Evolutionary conservation across 495 filamentous ascomycete species (phyloP), one percentile per base, ranked within the genome.

Genomic region (Penicillium ochrochloron): DNA sequence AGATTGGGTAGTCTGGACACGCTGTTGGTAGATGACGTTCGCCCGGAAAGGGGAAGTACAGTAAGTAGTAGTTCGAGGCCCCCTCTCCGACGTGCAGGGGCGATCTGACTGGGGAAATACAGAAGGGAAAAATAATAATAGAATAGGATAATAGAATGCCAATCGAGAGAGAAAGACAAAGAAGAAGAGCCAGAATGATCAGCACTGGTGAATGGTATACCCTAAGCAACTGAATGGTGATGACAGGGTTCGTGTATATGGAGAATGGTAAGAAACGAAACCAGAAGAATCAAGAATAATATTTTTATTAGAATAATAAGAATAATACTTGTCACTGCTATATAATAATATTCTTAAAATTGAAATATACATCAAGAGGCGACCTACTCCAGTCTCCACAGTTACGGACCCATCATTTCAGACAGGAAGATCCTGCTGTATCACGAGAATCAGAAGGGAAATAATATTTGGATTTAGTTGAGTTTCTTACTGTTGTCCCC

Each of bases 371-470:
- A 51, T 48, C 12, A 50, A 53, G 57, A 65, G 67, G 62, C 67
- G 69, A 61, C 56, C 64, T n/a, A 19, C 1, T 10, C 10, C 9
- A 14, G 37, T 15, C 61, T 46, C 41, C 57, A 68, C 53, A 27
- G 25, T 27, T 55, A 37, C 67, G 15, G 70, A 71, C 60, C 68
- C 70, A 73, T 71, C 70, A 58, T 61, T 60, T 72, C 46, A 25
- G 48, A 52, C 48, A 52, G 44, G 44, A 21, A 48, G 44, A 48
- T 48, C 44, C 44, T 52, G 23, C 48, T 27, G 48, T 52, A 52
- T 52, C 48, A 52, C 48, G 48, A 52, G 48, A 27, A 33, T 33
- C n/a, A n/a, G n/a, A 33, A 33, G 2, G 11, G 19, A 4, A 48
- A 15, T 21, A 44, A 48, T 23, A 17, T 41, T 41, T 12, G 2